Evolutionary conservation across 139 green algal species (phyloP), one percentile per base, ranked within the genome.

Genomic region (Helicosporidium sp.): DNA sequence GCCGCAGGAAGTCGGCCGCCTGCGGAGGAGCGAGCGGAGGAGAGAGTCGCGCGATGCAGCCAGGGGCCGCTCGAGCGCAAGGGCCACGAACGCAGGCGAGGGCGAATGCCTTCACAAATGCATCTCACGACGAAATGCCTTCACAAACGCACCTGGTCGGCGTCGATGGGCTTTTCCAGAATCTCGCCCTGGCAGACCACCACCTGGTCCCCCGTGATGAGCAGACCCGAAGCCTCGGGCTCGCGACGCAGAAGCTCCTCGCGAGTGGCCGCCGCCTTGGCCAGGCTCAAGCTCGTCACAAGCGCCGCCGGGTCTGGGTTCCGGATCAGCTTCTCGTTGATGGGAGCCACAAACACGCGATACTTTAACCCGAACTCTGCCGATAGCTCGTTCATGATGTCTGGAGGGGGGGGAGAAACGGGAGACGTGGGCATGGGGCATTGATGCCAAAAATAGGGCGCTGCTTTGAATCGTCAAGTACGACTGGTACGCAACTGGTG

Each of bases 261-360:
- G 0, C 64, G 24, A 19, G 83, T 74, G 4, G 73, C 78, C 18
- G 65, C 66, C 24, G 77, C 74, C 46, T 87, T 91, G 7, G 78
- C 78, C 29, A 78, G 52, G 5, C 72, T 72, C 6, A 91, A 66
- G 3, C 49, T 44, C 26, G 74, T 31, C 18, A 91, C 80, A 17
- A 91, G 62, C 3, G 74, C 40, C 23, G 47, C 20, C 1, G 80
- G 69, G 16, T 77, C 43, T 3, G 57, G 22, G 1, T 56, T 22
- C 12, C 80, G 54, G 17, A 91, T 79, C 0, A 68, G 73, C 43
- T 81, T 82, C 49, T 91, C 80, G 40, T 91, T 75, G 20, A 91
- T 91, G 48, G 76, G 75, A 16, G 80, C 77, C 17, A 69, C 77
- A 8, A 61, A 42, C 1, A 72, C 60, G 18, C 65, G 52, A 41